Base-by-base conservation (phyloP, 1,284 basidiomycete genomes). In the Papiliotrema flavescens region DNA sequence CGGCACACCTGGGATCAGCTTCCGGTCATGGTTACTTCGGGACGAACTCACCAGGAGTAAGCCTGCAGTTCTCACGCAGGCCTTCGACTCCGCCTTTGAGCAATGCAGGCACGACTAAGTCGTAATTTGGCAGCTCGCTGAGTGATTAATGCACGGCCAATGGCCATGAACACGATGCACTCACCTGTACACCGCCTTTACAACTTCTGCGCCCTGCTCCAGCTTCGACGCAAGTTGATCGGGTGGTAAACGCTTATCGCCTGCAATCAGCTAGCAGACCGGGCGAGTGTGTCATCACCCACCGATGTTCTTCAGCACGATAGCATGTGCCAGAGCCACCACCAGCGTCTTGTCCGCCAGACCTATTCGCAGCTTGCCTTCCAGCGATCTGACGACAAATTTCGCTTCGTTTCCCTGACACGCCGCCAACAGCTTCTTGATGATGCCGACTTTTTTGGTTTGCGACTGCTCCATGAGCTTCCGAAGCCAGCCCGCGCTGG, bases 331-430 rank as follows among this genome's bases (percentile, higher is more conserved):
- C 34, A 96, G 79, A 20, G 91, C 88, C 26, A 94, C 88, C 19
- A 96, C 80, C 7, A 96, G 87, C 0, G 93, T 94, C 52, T 90
- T 85, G 72, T 98, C 96, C 2, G 96, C 96, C 64, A 98, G 87
- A 43, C 96, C 92, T 69, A 99, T 98, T 6, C 96, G 85, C 36
- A 99, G 83, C 76, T 99, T 99, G 53, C 96, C 96, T 77, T 98
- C 95, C 62, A 98, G 77, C 73, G 89, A 92, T 47, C 96, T 87
- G 50, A 98, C 88, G 59, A 98, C 89, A 73, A 95, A 99, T 74
- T 98, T 98, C 22, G 95, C 93, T 67, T 85, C 84, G 39, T 66
- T 75, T 44, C 86, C 89, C 67, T 91, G 86, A 69, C 94, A 98
- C 4, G 91, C 87, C 2, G 94, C 91, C 1, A 99, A 81, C 2